Percentiles rank a stretch among this genome's conserved stretches.
Conservation (phyloP, 257 asterid species). For the Nicotiana knightiana region DNA sequence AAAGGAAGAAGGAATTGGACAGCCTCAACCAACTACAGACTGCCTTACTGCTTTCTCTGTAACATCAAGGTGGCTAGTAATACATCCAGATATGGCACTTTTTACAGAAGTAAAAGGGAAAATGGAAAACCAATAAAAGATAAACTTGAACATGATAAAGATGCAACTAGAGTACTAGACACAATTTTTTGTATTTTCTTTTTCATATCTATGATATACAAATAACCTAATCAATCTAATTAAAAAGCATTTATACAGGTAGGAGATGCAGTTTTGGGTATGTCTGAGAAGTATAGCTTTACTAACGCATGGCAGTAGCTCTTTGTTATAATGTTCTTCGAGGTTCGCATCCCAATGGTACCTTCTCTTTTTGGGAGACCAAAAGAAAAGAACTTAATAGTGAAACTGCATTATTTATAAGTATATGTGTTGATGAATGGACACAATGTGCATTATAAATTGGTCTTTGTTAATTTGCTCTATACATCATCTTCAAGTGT, state of each 20-base stretch:
- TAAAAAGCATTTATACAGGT: not conserved
- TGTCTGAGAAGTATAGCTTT: not conserved
- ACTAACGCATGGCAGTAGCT: not conserved
- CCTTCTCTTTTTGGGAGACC: not conserved
- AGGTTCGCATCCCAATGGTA: not conserved
- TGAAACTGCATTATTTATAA: not conserved
- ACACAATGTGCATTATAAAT: not conserved
- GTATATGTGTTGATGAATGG: not conserved
- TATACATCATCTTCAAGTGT: not conserved
- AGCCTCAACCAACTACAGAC: not conserved
- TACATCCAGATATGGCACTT: not conserved
- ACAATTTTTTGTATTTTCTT: not conserved
- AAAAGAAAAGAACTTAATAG: not conserved
- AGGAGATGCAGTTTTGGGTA: not conserved
- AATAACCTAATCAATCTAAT: not conserved
- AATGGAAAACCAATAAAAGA: not conserved
- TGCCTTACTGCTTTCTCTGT: not conserved
- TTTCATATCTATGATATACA: not conserved
- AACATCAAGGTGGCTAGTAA: not conserved
- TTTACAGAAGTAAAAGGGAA: not conserved
- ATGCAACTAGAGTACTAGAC: not conserved
- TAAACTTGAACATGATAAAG: not conserved
- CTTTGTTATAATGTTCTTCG: not conserved
- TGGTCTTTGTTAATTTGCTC: not conserved
- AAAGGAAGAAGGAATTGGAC: slow-evolving; percentile 1